A percentile compares a stretch with the other conserved stretches of the same genome.
Conservation (phyloP, 371 early-diverging fungal species). For the Mortierella sp. region DNA sequence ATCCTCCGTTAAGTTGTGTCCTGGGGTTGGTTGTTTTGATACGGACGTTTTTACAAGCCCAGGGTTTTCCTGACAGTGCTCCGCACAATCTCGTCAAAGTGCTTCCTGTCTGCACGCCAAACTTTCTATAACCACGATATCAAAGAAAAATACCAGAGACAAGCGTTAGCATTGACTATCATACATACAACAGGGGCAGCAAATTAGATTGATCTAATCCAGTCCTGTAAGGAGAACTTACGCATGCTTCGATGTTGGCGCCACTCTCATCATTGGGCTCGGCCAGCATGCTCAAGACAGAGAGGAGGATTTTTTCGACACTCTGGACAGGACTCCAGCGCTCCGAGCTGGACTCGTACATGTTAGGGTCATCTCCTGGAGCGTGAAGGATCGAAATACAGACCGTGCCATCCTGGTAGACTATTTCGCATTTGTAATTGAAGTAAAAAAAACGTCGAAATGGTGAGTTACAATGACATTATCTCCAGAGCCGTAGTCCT, state of each 20-base stretch:
- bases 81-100: slow-evolving; percentile 87
- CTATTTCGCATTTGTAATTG: slow-evolving; percentile 46
- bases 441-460: not conserved
- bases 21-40: no score
- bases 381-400: slow-evolving; percentile 99
- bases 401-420: slow-evolving; percentile 97
- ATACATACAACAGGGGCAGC: slow-evolving; percentile 1
- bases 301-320: slow-evolving; percentile 97
- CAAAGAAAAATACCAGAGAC: not conserved
- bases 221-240: slow-evolving; percentile 61
- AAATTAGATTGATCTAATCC: not conserved
- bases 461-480: not conserved
- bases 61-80: slow-evolving; percentile 80
- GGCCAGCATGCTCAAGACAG: slow-evolving; percentile 90
- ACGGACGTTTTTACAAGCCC: slow-evolving; percentile 54
- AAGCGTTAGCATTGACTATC: not conserved
- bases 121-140: slow-evolving; percentile 72
- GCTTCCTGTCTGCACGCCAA: slow-evolving; percentile 88
- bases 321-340: slow-evolving; percentile 98
- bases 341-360: slow-evolving; percentile 94
- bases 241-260: slow-evolving; percentile 98
- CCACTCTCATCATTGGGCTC: slow-evolving; percentile 99
- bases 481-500: not conserved
- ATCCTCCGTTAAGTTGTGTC: no score
- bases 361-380: slow-evolving; percentile 98